phyloP scores from a whole-genome alignment of 2,329 filamentous ascomycete genomes.

The Pyricularia grisea region DNA sequence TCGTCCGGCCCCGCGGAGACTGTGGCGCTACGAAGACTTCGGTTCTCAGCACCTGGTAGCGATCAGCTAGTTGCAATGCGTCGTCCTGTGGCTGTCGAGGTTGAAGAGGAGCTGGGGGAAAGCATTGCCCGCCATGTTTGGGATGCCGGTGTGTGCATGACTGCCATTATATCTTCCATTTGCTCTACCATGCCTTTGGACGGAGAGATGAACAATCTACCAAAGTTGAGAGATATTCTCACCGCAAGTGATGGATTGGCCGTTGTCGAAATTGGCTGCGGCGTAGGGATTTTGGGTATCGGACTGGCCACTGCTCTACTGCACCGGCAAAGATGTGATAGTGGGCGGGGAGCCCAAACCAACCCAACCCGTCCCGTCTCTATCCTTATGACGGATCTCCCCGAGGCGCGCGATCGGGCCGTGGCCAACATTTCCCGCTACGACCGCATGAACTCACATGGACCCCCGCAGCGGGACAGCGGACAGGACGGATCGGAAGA shows the following conservation, averaged over 20 bases:
- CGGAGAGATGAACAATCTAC: slow-evolving; percentile 16
- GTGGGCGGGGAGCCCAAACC: background rate
- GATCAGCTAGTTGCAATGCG: background rate
- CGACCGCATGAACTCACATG: background rate
- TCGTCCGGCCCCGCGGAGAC: slow-evolving; percentile 3
- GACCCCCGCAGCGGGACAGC: slow-evolving; percentile 4
- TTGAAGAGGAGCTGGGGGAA: slow-evolving; percentile 49
- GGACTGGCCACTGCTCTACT: slow-evolving; percentile 27
- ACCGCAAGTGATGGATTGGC: slow-evolving; percentile 20
- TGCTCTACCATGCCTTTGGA: slow-evolving; percentile 10
- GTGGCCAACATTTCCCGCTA: slow-evolving; percentile 32
- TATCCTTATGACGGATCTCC: slow-evolving; percentile 39
- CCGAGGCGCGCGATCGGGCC: slow-evolving; percentile 41
- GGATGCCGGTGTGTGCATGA: slow-evolving; percentile 44
- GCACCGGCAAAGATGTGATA: background rate
- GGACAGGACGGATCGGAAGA: slow-evolving; percentile 10
- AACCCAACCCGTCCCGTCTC: background rate
- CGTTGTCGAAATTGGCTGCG: slow-evolving; percentile 46
- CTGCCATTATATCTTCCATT: slow-evolving; percentile 23
- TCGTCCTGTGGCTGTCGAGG: slow-evolving; percentile 21
- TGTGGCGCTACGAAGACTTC: slow-evolving; percentile 22
- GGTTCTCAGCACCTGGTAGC: slow-evolving; percentile 7
- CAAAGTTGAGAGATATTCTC: background rate
- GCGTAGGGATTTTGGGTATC: slow-evolving; percentile 45
- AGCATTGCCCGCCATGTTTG: slow-evolving; percentile 51